phyloP scores from a whole-genome alignment of 2,329 filamentous ascomycete species.

The Sclerotinia subarctica region DNA sequence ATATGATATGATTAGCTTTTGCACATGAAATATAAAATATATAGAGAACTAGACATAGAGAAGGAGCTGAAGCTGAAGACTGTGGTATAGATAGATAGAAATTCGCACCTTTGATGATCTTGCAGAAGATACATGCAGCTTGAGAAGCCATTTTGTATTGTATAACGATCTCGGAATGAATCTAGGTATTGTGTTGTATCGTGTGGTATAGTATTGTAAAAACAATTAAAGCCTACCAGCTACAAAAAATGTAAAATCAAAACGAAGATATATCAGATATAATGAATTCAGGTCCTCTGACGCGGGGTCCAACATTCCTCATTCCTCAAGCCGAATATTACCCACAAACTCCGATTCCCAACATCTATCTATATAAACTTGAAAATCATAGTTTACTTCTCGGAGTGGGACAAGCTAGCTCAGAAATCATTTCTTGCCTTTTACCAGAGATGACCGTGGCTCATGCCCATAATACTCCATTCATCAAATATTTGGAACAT shows the following conservation, averaged over 20 bases:
- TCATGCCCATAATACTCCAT: slow-evolving; percentile 51
- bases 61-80: slow-evolving; percentile 22
- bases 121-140: slow-evolving; percentile 90
- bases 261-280: not conserved
- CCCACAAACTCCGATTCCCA: not conserved
- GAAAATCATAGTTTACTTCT: slow-evolving; percentile 16
- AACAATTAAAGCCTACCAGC: not conserved
- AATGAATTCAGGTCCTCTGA: not conserved
- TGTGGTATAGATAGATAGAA: not conserved
- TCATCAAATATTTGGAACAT: slow-evolving; percentile 51
- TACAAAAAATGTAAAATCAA: too few species aligned
- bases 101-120: slow-evolving; percentile 81
- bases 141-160: slow-evolving; percentile 5
- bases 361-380: slow-evolving; percentile 14
- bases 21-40: not conserved
- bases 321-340: not conserved
- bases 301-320: slow-evolving; percentile 13
- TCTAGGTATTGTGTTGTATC: not conserved
- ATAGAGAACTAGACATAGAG: not conserved
- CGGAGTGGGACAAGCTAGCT: slow-evolving; percentile 40
- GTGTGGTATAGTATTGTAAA: too few species aligned
- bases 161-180: not conserved
- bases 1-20: slow-evolving; percentile 12
- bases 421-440: slow-evolving; percentile 42
- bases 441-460: slow-evolving; percentile 42